Percentiles rank a stretch among this genome's conserved stretches.
Evolutionary conservation across 2,329 filamentous ascomycete species (phyloP).

Genomic region (Neofusicoccum laricinum): DNA sequence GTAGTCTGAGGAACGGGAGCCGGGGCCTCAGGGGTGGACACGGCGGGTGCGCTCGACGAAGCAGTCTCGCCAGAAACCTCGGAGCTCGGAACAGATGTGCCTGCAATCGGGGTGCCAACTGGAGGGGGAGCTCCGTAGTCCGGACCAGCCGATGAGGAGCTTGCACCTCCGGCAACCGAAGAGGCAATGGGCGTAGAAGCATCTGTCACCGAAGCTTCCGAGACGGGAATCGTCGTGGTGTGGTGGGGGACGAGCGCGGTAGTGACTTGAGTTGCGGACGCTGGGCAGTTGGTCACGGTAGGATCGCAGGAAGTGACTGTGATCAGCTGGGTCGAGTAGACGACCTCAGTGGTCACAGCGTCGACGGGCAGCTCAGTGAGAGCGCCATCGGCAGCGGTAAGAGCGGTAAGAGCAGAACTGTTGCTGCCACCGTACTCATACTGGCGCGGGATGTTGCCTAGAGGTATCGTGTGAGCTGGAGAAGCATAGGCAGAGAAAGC

Average conservation of each 20-base stretch:
- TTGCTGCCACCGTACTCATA: too few relatives aligned
- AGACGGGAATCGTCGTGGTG: slow-evolving; percentile 2
- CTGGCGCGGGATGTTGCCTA: background rate
- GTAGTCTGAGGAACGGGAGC: background rate
- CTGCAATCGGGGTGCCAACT: background rate
- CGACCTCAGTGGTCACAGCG: background rate
- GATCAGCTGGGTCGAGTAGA: slow-evolving; percentile 12
- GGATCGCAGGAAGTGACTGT: slow-evolving; percentile 7
- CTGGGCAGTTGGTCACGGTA: slow-evolving; percentile 21
- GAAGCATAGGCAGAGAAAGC: background rate
- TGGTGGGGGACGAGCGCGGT: slow-evolving; percentile 1
- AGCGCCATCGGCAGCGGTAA: background rate
- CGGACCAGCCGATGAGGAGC: slow-evolving; percentile 6
- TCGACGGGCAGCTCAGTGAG: background rate
- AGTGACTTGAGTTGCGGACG: slow-evolving; percentile 2
- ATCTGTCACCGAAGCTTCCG: slow-evolving; percentile 6
- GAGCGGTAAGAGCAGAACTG: background rate
- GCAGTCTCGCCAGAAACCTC: slow-evolving; percentile 1
- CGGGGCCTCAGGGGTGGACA: background rate
- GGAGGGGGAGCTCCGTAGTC: background rate
- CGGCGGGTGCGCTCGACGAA: background rate
- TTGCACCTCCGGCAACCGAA: background rate
- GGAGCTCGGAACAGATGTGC: background rate
- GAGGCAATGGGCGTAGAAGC: background rate
- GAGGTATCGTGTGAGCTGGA: background rate